A percentile compares a stretch with the other conserved stretches of the same genome.
These are phyloP conservation scores for Cordyceps cateniannulata DNA, from an alignment of 2,329 filamentous ascomycete genomes.

Conservation along the genomic window DNA sequence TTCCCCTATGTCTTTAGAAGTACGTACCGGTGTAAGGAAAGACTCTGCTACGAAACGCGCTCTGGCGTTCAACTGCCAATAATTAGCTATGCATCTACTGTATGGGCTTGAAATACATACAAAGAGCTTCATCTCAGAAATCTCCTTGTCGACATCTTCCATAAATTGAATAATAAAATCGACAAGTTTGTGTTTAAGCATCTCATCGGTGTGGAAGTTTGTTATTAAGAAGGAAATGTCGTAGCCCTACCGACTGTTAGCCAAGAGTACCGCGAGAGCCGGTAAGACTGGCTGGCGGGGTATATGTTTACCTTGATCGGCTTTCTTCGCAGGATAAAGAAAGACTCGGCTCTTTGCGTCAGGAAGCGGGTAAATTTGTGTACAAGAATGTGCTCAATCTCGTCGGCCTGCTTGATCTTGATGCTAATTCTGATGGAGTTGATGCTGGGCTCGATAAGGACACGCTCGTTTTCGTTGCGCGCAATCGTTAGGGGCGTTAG, in stretches of 20 bases:
- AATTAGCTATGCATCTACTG: conserved; percentile 16
- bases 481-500: conserved; percentile 86
- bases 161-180: conserved; percentile 99
- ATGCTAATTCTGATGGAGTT: conserved; percentile 97
- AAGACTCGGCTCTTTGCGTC: conserved; percentile 91
- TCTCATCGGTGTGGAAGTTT: conserved; percentile 97
- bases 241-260: conserved; percentile 61
- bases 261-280: conserved; percentile 13
- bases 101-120: conserved; percentile 47
- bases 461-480: conserved; percentile 94
- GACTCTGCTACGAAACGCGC: conserved; percentile 98
- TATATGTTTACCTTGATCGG: conserved; percentile 68
- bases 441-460: conserved; percentile 92
- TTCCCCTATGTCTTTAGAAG: rapidly evolving
- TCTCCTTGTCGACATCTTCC: conserved; percentile 99
- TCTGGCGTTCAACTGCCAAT: conserved; percentile 78
- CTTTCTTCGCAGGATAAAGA: conserved; percentile 94
- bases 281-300: background rate
- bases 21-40: conserved; percentile 82
- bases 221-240: conserved; percentile 98
- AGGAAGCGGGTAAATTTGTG: conserved; percentile 98
- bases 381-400: conserved; percentile 96
- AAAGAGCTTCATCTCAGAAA: conserved; percentile 99
- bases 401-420: conserved; percentile 98
- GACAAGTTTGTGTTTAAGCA: conserved; percentile 98